Evolutionary conservation across 495 filamentous ascomycete species (phyloP).

Genomic region (Evernia prunastri): DNA sequence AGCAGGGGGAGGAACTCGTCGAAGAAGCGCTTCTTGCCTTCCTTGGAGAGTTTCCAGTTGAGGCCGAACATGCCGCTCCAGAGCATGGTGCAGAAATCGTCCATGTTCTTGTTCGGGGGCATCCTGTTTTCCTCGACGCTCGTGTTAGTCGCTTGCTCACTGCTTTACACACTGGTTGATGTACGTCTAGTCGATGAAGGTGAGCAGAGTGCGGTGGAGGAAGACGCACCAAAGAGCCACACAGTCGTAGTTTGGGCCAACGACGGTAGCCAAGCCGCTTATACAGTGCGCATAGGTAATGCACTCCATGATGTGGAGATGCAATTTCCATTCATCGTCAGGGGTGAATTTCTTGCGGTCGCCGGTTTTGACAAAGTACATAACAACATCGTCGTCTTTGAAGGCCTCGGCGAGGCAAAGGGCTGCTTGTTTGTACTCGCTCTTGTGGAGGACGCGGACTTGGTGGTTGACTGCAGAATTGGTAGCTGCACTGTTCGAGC

Average conservation of each 20-base stretch:
- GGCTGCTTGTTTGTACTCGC: conserved; percentile 61
- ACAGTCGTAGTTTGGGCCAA: conserved; percentile 66
- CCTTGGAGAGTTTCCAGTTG: conserved; percentile 50
- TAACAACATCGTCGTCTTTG: conserved; percentile 61
- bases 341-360: conserved; percentile 53
- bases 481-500: conserved; percentile 21
- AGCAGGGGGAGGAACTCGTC: conserved; percentile 69
- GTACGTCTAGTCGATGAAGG: not conserved
- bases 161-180: too few species aligned
- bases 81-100: conserved; percentile 61
- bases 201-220: not conserved
- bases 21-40: conserved; percentile 67
- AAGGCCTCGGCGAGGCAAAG: conserved; percentile 68
- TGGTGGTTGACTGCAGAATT: conserved; percentile 6
- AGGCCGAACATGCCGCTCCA: conserved; percentile 70
- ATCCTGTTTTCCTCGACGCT: conserved; percentile 46
- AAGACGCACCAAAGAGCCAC: conserved; percentile 68
- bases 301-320: conserved; percentile 66
- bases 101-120: conserved; percentile 66
- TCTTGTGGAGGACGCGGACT: conserved; percentile 53
- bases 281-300: conserved; percentile 64
- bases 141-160: not conserved
- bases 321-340: conserved; percentile 65
- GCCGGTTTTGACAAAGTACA: conserved; percentile 63
- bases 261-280: conserved; percentile 62